phyloP scores from a whole-genome alignment of 2,329 filamentous ascomycete species.

The Trichoderma breve region DNA sequence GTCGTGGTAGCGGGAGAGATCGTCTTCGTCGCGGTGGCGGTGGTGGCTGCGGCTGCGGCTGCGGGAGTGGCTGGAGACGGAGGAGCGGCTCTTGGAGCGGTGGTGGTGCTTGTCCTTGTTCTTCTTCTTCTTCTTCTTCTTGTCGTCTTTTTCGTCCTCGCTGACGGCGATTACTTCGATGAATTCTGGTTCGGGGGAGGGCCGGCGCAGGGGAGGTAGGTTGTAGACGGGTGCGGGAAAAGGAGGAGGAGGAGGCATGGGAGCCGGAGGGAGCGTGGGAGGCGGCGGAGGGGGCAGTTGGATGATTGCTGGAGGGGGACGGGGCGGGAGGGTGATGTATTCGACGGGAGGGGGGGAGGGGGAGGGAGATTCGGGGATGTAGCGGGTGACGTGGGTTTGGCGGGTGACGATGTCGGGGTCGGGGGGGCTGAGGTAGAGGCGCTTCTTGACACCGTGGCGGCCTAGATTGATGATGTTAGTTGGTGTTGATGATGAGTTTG shows the following conservation, averaged over 20 bases:
- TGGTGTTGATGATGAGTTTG: no score
- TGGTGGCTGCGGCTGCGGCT: slow-evolving; percentile 28
- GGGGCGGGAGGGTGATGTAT: slow-evolving; percentile 22
- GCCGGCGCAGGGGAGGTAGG: slow-evolving; percentile 25
- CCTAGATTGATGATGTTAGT: neutral
- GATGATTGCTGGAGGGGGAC: slow-evolving; percentile 25
- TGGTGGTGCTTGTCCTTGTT: slow-evolving; percentile 22
- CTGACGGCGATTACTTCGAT: slow-evolving; percentile 42
- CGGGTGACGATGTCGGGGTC: slow-evolving; percentile 39
- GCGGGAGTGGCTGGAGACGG: slow-evolving; percentile 22
- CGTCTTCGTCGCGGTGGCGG: slow-evolving; percentile 5
- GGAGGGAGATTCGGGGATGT: slow-evolving; percentile 36
- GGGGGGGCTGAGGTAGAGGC: slow-evolving; percentile 42
- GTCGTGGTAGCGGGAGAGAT: neutral
- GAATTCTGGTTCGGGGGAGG: slow-evolving; percentile 29
- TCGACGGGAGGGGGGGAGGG: slow-evolving; percentile 32
- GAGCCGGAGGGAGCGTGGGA: slow-evolving; percentile 25
- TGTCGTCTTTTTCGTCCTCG: slow-evolving; percentile 23
- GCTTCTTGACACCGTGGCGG: slow-evolving; percentile 36
- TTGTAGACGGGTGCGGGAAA: slow-evolving; percentile 18
- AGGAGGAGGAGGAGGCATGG: slow-evolving; percentile 18
- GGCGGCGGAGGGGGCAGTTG: slow-evolving; percentile 22
- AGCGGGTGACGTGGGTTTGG: slow-evolving; percentile 38
- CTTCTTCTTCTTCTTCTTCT: slow-evolving; percentile 22
- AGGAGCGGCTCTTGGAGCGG: slow-evolving; percentile 25